Percentiles rank a stretch among this genome's conserved stretches.
Evolutionary conservation across 768 basidiomycete species (phyloP).

Genomic region (Mycena rosella): DNA sequence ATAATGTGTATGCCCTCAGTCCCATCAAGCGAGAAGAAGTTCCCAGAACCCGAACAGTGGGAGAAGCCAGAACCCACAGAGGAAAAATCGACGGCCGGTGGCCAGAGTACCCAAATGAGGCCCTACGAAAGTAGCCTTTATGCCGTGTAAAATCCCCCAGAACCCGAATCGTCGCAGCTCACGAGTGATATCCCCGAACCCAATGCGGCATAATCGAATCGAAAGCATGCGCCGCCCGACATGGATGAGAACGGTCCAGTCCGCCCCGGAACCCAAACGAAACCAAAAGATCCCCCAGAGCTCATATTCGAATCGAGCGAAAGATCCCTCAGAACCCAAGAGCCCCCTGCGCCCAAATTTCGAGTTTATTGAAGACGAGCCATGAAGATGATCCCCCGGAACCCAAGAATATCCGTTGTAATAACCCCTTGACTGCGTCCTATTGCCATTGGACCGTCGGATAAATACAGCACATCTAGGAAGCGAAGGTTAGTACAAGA

Average conservation of each 20-base stretch:
- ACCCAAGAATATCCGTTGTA: too few species aligned
- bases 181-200: background rate
- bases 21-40: slow-evolving; percentile 8
- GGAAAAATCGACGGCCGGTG: background rate
- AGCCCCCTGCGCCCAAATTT: slow-evolving; percentile 1
- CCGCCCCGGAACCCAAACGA: slow-evolving; percentile 2
- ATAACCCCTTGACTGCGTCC: slow-evolving; percentile 6
- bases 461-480: background rate
- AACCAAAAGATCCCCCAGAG: background rate
- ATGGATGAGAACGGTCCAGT: slow-evolving; percentile 5
- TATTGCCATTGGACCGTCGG: background rate
- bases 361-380: background rate
- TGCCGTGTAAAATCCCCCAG: background rate
- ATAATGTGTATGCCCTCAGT: background rate
- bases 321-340: slow-evolving; percentile 1
- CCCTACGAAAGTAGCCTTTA: background rate
- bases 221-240: background rate
- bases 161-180: background rate
- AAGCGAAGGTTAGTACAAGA: background rate
- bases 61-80: background rate
- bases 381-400: background rate
- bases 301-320: background rate
- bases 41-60: background rate
- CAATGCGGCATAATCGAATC: background rate
- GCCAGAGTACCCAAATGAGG: slow-evolving; percentile 1